These are phyloP conservation scores for Phytophthora boehmeriae DNA, from an alignment of 352 stramenopile genomes.

Conservation along the genomic window DNA sequence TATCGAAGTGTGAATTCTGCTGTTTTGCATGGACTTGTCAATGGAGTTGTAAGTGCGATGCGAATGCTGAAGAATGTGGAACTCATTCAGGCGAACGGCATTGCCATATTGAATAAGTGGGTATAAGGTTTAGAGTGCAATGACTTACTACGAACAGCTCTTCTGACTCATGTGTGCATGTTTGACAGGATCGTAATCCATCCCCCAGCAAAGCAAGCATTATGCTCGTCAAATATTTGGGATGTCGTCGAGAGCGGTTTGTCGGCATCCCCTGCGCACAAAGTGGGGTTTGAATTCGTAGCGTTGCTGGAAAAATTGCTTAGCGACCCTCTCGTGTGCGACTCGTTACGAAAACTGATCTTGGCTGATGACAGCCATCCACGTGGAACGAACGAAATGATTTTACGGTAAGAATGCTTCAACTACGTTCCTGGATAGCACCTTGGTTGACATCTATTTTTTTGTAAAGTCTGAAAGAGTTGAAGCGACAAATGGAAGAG, in stretches of 20 bases:
- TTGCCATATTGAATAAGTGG: constrained; percentile 58
- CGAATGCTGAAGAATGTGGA: constrained; percentile 29
- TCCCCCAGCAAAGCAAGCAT: constrained; percentile 26
- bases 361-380: not conserved
- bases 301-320: constrained; percentile 47
- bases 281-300: constrained; percentile 41
- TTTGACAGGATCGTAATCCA: constrained; percentile 29
- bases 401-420: constrained; percentile 11
- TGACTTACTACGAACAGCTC: not conserved
- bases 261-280: constrained; percentile 9
- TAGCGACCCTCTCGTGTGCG: constrained; percentile 20
- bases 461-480: constrained; percentile 16
- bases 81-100: constrained; percentile 55
- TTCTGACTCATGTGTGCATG: constrained; percentile 1
- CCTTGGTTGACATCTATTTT: constrained; percentile 5
- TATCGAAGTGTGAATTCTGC: constrained; percentile 6
- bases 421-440: too few relatives aligned
- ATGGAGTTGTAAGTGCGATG: constrained; percentile 42
- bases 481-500: constrained; percentile 19
- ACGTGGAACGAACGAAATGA: not conserved
- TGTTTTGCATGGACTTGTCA: constrained; percentile 11
- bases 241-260: constrained; percentile 25
- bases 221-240: constrained; percentile 39
- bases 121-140: not conserved
- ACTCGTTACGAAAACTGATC: constrained; percentile 11